phyloP scores from a whole-genome alignment of 352 stramenopile species.

The Phytophthora citricola region DNA sequence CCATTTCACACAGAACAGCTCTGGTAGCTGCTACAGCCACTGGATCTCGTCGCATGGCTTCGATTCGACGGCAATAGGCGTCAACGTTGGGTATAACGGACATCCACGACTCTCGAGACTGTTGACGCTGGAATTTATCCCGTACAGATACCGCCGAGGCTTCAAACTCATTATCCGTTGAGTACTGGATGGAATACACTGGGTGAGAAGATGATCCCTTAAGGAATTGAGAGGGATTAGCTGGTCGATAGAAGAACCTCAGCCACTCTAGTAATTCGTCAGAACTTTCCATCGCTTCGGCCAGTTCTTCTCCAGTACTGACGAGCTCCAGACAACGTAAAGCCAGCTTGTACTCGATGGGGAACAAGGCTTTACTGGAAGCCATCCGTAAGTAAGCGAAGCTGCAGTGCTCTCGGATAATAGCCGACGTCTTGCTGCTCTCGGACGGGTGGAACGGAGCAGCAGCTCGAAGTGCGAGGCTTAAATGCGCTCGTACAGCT shows the following conservation, averaged over 20 bases:
- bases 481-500: constrained; percentile 45
- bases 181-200: constrained; percentile 60
- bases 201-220: constrained; percentile 63
- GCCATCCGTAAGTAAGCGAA: constrained; percentile 42
- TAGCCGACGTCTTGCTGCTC: constrained; percentile 21
- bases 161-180: constrained; percentile 13
- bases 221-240: constrained; percentile 61
- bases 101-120: constrained; percentile 44
- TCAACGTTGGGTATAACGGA: constrained; percentile 50
- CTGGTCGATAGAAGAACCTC: constrained; percentile 72
- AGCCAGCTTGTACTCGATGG: constrained; percentile 70
- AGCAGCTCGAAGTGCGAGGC: constrained; percentile 47
- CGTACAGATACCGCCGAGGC: constrained; percentile 23
- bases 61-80: constrained; percentile 51
- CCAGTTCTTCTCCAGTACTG: constrained; percentile 36
- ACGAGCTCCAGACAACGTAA: constrained; percentile 52
- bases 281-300: constrained; percentile 37
- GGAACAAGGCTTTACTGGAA: constrained; percentile 56
- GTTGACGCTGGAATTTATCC: constrained; percentile 36
- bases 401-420: constrained; percentile 39
- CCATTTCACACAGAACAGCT: constrained; percentile 39
- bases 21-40: constrained; percentile 44
- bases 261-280: constrained; percentile 55
- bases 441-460: constrained; percentile 26
- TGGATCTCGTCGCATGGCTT: constrained; percentile 46